Base-by-base conservation (phyloP, 2,329 filamentous ascomycete genomes). In the Plectosphaerella cucumerina region DNA sequence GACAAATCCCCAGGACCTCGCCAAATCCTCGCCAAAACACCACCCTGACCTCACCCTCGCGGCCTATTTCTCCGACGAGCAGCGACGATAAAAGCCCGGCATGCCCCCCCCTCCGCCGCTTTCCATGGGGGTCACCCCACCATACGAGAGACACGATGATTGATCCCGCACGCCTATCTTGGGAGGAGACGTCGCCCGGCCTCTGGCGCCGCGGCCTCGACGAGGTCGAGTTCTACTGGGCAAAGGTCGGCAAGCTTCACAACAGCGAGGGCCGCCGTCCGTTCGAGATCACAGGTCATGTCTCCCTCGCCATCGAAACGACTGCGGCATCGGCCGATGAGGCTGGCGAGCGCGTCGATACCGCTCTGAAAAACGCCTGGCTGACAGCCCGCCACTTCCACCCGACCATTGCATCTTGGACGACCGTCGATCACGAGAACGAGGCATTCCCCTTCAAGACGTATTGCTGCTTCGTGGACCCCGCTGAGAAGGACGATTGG, bases 401-500 rank as follows among this genome's bases (percentile, higher is more conserved):
- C 31, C 44, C 44, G 5, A 33, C 44, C 15, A 17, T 46, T 18
- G 44, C 44, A 5, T 46, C 44, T 6, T 17, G n/a, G n/a, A 33
- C 17, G 9, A 18, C 31, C 9, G 31, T 33, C 22, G 44, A 46
- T 18, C 31, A 18, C 11, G n/a, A 14, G 10, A 33, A n/a, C 3
- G 26, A 46, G 23, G n/a, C 17, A 10, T 46, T 46, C 12, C 26
- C 26, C 4, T 17, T 33, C n/a, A 31, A 33, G 44, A 34, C 15
- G 12, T 46, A 46, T 11, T 23, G 14, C 26, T 18, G 5, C 20
- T n/a, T 33, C 31, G 12, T 6, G 15, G 17, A 34, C 23, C 23
- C n/a, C 17, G 15, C 21, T 5, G 44, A 34, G 12, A 46, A n/a
- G 44, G 14, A 46, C 8, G 6, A 42, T 5, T 71, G 66, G 69